Evolutionary conservation across 1,284 basidiomycete genomes (phyloP), one percentile per base, ranked within the genome.

Genomic region (Fomitopsis palustris): DNA sequence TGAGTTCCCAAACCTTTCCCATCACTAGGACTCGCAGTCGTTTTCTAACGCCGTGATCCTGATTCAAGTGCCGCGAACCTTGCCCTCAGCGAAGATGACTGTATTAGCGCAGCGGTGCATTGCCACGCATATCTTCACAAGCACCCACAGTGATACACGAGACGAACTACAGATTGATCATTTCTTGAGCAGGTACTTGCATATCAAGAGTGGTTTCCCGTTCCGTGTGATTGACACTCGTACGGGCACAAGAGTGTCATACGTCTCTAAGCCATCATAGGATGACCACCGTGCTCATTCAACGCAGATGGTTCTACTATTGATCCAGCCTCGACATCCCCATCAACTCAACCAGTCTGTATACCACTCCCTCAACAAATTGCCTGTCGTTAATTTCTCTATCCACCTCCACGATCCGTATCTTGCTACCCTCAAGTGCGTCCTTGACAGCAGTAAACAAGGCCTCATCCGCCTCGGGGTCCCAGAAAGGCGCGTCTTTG

Each of bases 351-450:
- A 60, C 58, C n/a, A 66, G 41, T 33, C 63, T 63, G 12, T 42
- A 16, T 17, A 65, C 63, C 55, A 64, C 63, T 1, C 58, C 63
- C 27, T 55, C 60, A 14, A 65, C 64, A 41, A 68, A 68, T 12
- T 39, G 54, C 9, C 47, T 53, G 19, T 66, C 56, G 53, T 66
- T 68, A 38, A 68, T 63, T n/a, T 65, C 55, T 17, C 53, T 57
- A 4, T 62, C 56, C 14, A 60, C 53, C 21, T 64, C 67, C 39
- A 65, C 64, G 8, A 65, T 58, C 14, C 45, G 41, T 16, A 64
- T 33, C 9, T 23, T 42, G 14, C 38, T 58, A 16, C 49, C 61
- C 12, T 23, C 29, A 17, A 68, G 43, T 1, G 54, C 62, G 2
- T 56, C 54, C 23, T 47, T 58, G 35, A 68, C 29, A 2, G 58